phyloP scores from a whole-genome alignment of 2,329 filamentous ascomycete species.

The Rugonectria rugulosa region DNA sequence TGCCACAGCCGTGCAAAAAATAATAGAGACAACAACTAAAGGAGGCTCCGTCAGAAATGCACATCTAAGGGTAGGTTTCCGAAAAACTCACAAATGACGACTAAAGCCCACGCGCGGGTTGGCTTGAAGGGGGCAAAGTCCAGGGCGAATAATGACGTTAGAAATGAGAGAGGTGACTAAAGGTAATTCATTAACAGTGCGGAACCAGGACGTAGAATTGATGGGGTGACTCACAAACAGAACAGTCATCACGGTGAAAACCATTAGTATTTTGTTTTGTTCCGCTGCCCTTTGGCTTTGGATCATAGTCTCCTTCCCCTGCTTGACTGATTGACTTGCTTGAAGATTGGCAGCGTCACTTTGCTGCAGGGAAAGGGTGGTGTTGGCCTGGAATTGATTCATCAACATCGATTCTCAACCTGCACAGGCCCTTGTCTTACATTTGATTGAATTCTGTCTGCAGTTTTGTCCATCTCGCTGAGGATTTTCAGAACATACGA shows the following conservation, averaged over 20 bases:
- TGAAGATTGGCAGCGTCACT: conserved; percentile 25
- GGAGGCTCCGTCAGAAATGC: too few species aligned
- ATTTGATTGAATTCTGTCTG: conserved; percentile 23
- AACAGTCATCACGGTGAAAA: conserved; percentile 29
- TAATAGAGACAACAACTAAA: too few species aligned
- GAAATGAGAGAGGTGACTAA: conserved; percentile 28
- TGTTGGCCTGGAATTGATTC: conserved; percentile 22
- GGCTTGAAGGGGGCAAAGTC: conserved; percentile 22
- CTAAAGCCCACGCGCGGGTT: conserved; percentile 22
- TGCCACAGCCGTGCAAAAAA: too few species aligned
- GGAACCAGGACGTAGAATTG: too few species aligned
- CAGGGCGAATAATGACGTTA: conserved; percentile 28
- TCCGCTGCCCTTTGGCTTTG: too few species aligned
- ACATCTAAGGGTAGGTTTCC: too few species aligned
- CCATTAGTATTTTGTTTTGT: conserved; percentile 24
- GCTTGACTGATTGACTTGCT: conserved; percentile 12
- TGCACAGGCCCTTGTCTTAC: too few species aligned
- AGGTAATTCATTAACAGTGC: too few species aligned
- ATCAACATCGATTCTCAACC: too few species aligned
- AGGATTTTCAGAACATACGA: conserved; percentile 22
- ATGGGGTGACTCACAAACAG: conserved; percentile 23
- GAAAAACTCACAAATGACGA: conserved; percentile 20
- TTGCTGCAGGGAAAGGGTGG: conserved; percentile 25
- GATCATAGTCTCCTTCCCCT: conserved; percentile 2
- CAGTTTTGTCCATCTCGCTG: conserved; percentile 25